Evolutionary conservation across 495 filamentous ascomycete genomes (phyloP).

Genomic region (Delitschia confertaspora): DNA sequence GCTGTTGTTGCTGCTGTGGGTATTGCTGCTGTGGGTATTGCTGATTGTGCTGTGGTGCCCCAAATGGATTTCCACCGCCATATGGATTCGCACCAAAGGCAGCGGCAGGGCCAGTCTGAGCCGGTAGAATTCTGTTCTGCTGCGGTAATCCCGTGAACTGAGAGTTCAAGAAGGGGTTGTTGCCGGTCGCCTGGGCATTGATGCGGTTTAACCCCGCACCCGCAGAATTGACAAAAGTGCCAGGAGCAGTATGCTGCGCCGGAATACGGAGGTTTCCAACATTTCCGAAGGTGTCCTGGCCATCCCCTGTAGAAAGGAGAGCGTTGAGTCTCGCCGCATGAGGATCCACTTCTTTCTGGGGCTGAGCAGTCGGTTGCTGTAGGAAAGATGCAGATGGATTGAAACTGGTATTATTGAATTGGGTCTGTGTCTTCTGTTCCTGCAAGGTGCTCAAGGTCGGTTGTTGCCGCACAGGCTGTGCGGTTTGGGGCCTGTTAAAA

Average conservation of each 20-base stretch:
- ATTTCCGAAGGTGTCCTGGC: slow-evolving; percentile 95
- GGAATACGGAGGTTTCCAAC: slow-evolving; percentile 90
- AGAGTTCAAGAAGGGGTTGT: slow-evolving; percentile 77
- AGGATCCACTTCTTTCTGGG: slow-evolving; percentile 51
- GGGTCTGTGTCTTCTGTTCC: slow-evolving; percentile 35
- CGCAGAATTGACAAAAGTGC: slow-evolving; percentile 92
- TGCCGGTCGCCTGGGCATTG: slow-evolving; percentile 64
- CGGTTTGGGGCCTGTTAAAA: slow-evolving; percentile 38
- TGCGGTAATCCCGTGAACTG: slow-evolving; percentile 78
- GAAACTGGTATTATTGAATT: slow-evolving; percentile 37
- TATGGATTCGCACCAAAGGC: slow-evolving; percentile 41
- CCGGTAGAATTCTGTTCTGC: slow-evolving; percentile 50
- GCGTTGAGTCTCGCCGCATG: slow-evolving; percentile 82
- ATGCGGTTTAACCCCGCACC: slow-evolving; percentile 63
- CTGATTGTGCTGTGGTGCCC: slow-evolving; percentile 50
- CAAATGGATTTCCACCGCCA: slow-evolving; percentile 59
- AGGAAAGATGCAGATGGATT: slow-evolving; percentile 33
- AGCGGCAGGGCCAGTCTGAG: slow-evolving; percentile 67
- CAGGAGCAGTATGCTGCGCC: slow-evolving; percentile 92
- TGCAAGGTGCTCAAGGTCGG: slow-evolving; percentile 53
- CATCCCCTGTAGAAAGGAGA: slow-evolving; percentile 79
- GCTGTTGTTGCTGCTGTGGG: slow-evolving; percentile 55
- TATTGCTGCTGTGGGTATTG: slow-evolving; percentile 51
- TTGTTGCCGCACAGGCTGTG: slow-evolving; percentile 25
- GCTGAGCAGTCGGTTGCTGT: slow-evolving; percentile 38